phyloP scores from a whole-genome alignment of 176 grass and related monocot genomes.

The Secale cereale region DNA sequence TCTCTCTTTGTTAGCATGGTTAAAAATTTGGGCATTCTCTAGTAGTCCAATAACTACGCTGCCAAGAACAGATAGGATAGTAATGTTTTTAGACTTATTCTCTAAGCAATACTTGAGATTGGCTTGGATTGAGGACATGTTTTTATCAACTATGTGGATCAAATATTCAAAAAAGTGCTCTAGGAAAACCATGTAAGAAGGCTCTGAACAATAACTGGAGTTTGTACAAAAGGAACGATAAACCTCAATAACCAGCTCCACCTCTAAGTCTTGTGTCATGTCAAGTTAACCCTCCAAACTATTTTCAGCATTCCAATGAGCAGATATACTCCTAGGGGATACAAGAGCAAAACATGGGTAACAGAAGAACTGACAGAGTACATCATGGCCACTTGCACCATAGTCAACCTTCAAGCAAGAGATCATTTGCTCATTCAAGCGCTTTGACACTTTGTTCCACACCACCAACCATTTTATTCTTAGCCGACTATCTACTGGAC shows the following conservation, averaged over 20 bases:
- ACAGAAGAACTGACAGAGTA: slow-evolving; percentile 46
- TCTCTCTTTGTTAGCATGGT: slow-evolving; percentile 10
- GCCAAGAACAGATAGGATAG: slow-evolving; percentile 48
- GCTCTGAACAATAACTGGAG: slow-evolving; percentile 29
- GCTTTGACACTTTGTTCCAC: slow-evolving; percentile 39
- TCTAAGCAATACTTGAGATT: slow-evolving; percentile 33
- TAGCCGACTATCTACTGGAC: background rate
- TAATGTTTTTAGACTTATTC: slow-evolving; percentile 32
- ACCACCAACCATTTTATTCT: slow-evolving; percentile 37
- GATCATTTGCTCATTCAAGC: slow-evolving; percentile 20
- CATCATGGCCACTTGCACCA: background rate
- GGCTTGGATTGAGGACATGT: slow-evolving; percentile 27
- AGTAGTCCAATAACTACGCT: slow-evolving; percentile 47
- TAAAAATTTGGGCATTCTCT: slow-evolving; percentile 29
- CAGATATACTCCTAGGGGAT: background rate
- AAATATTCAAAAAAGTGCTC: slow-evolving; percentile 44
- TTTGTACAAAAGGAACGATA: slow-evolving; percentile 37
- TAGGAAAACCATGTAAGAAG: slow-evolving; percentile 34
- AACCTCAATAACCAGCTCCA: slow-evolving; percentile 30
- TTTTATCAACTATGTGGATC: slow-evolving; percentile 43
- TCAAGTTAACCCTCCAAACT: background rate
- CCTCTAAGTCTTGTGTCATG: slow-evolving; percentile 2
- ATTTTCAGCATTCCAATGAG: slow-evolving; percentile 13
- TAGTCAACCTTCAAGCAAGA: background rate
- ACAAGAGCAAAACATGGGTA: slow-evolving; percentile 42